Conservation (phyloP, 441 rosid species). For the Pelargonium citronellum region DNA sequence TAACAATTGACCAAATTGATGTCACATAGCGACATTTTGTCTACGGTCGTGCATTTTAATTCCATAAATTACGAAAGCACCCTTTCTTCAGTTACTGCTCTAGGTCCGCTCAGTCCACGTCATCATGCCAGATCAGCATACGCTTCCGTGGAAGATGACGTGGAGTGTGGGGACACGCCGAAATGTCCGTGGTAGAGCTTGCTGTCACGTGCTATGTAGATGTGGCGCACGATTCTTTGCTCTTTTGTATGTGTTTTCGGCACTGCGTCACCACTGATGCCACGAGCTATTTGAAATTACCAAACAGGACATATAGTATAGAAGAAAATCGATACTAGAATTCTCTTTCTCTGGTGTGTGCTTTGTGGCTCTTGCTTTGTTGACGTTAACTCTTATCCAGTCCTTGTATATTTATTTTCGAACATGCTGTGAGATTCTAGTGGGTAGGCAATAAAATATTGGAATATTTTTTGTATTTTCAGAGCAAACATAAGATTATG, state of each 20-base stretch:
- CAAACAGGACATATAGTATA: too few species aligned
- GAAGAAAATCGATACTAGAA: neutral
- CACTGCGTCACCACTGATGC: neutral
- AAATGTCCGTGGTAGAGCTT: neutral
- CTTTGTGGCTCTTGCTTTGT: too few species aligned
- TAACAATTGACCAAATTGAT: neutral
- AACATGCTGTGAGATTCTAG: too few species aligned
- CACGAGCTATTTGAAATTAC: too few species aligned
- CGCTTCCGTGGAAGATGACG: too few species aligned
- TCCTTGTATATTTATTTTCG: too few species aligned
- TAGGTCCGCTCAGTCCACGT: neutral
- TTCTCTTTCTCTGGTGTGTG: neutral
- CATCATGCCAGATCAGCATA: too few species aligned
- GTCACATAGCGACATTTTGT: neutral
- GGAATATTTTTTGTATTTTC: too few species aligned
- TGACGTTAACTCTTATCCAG: too few species aligned
- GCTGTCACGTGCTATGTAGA: neutral
- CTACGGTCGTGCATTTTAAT: neutral
- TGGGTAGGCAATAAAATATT: too few species aligned
- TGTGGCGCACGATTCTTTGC: neutral
- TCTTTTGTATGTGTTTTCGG: neutral
- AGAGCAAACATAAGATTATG: too few species aligned
- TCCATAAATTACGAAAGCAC: neutral
- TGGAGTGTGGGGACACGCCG: too few species aligned
- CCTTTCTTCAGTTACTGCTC: neutral